phyloP scores from a whole-genome alignment of 2,329 filamentous ascomycete species.

The Chaetomium sp. region DNA sequence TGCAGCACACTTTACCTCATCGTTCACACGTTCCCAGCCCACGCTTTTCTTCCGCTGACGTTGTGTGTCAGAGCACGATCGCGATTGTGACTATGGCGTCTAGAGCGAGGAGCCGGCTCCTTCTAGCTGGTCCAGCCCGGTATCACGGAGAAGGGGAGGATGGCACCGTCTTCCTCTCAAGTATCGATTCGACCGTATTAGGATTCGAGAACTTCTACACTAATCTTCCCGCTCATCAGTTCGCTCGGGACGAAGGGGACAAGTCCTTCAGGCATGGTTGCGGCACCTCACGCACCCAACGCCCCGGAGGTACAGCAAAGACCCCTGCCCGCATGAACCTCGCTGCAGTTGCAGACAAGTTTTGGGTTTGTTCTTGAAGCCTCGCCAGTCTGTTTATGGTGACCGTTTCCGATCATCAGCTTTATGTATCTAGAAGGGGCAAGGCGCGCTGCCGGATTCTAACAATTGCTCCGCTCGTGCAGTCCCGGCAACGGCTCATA shows the following conservation, averaged over 20 bases:
- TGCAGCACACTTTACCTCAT: conserved; percentile 7
- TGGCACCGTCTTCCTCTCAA: not conserved
- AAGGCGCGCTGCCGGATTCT: not conserved
- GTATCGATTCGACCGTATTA: not conserved
- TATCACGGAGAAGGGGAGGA: too few relatives aligned
- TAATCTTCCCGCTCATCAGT: conserved; percentile 3
- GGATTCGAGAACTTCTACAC: not conserved
- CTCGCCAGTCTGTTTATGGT: not conserved
- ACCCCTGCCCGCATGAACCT: not conserved
- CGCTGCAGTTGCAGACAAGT: not conserved
- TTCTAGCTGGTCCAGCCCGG: not conserved
- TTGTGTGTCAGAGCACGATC: not conserved
- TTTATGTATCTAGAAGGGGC: not conserved
- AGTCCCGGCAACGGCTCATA: not conserved
- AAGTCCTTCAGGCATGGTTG: not conserved
- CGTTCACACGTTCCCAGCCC: not conserved
- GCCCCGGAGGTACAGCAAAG: conserved; percentile 1
- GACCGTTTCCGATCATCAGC: not conserved
- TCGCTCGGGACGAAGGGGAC: not conserved
- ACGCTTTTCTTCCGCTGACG: not conserved
- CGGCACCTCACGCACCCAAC: not conserved
- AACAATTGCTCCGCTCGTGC: not conserved
- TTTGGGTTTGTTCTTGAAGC: conserved; percentile 1
- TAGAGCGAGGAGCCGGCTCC: not conserved
- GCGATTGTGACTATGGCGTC: too few relatives aligned